These are phyloP conservation scores for Kodamaea fungicola DNA, from an alignment of 1,139 yeast species.

Conservation along the genomic window DNA sequence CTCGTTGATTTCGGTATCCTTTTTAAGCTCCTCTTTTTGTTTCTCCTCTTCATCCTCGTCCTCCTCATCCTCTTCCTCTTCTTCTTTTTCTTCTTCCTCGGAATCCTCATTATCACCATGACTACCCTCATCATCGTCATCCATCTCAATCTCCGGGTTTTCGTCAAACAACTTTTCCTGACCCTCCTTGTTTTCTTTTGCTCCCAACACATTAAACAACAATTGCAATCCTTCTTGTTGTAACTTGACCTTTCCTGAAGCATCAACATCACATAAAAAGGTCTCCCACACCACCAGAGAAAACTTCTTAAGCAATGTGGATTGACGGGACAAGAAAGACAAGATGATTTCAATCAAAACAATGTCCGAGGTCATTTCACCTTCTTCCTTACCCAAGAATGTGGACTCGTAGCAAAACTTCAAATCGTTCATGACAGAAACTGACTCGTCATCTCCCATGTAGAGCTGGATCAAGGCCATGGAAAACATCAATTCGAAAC, in stretches of 20 bases:
- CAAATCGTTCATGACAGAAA: conserved; percentile 70
- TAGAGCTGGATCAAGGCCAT: conserved; percentile 77
- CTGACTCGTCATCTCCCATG: conserved; percentile 77
- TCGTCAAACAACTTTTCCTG: conserved; percentile 73
- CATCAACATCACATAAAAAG: conserved; percentile 32
- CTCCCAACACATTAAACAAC: conserved; percentile 44
- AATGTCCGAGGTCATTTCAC: conserved; percentile 42
- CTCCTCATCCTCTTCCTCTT: conserved; percentile 24
- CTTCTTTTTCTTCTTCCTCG: conserved; percentile 32
- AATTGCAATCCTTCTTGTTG: conserved; percentile 14
- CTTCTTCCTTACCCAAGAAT: conserved; percentile 24
- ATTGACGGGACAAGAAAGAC: conserved; percentile 70
- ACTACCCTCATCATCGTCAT: conserved; percentile 21
- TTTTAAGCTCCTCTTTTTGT: conserved; percentile 25
- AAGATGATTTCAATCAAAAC: conserved; percentile 79
- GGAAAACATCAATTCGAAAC: conserved; percentile 72
- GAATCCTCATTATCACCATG: conserved; percentile 15
- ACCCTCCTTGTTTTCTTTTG: conserved; percentile 82
- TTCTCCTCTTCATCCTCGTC: conserved; percentile 28
- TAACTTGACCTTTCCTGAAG: conserved; percentile 25
- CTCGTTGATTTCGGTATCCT: conserved; percentile 38
- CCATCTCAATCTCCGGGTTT: conserved; percentile 46
- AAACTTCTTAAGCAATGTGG: conserved; percentile 66
- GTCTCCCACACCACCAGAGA: conserved; percentile 76
- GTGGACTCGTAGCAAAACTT: conserved; percentile 47